Conservation (phyloP, 176 grass and related monocot species). For the Bothriochloa decipiens region DNA sequence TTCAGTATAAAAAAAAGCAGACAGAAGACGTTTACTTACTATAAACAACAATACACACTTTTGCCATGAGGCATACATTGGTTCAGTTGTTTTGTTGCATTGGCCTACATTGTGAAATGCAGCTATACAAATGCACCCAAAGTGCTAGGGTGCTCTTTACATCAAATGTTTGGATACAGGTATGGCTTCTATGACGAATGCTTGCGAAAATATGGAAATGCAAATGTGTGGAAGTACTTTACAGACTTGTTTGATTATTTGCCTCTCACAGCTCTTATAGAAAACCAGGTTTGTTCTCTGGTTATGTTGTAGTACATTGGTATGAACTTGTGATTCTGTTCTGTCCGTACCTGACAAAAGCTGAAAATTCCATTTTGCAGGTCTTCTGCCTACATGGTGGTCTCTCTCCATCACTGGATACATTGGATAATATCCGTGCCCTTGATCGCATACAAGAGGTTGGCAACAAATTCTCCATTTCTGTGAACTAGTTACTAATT, state of each 20-base stretch:
- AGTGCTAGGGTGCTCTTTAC: conserved; percentile 35
- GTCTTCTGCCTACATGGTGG: conserved; percentile 97
- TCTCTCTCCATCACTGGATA: conserved; percentile 96
- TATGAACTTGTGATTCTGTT: conserved; percentile 6
- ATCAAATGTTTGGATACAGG: conserved; percentile 59
- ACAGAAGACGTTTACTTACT: neutral
- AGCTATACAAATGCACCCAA: conserved; percentile 15
- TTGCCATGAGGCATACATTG: conserved; percentile 13
- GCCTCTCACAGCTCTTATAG: conserved; percentile 98
- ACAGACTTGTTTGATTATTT: conserved; percentile 99
- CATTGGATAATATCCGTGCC: conserved; percentile 93
- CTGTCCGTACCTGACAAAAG: conserved; percentile 9
- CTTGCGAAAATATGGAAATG: conserved; percentile 98
- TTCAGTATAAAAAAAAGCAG: neutral
- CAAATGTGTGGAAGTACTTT: conserved; percentile 99
- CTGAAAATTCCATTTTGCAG: conserved; percentile 49
- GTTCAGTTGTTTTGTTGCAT: conserved; percentile 6
- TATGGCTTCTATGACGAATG: conserved; percentile 99
- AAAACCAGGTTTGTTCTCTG: conserved; percentile 83
- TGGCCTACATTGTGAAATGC: conserved; percentile 21
- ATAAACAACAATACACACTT: neutral
- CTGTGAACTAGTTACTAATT: conserved; percentile 13
- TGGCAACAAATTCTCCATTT: conserved; percentile 19
- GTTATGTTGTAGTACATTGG: conserved; percentile 5
- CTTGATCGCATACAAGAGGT: conserved; percentile 99